Evolutionary conservation across 2,329 filamentous ascomycete genomes (phyloP), one percentile per base, ranked within the genome.

Genomic region (Alternaria sp.): DNA sequence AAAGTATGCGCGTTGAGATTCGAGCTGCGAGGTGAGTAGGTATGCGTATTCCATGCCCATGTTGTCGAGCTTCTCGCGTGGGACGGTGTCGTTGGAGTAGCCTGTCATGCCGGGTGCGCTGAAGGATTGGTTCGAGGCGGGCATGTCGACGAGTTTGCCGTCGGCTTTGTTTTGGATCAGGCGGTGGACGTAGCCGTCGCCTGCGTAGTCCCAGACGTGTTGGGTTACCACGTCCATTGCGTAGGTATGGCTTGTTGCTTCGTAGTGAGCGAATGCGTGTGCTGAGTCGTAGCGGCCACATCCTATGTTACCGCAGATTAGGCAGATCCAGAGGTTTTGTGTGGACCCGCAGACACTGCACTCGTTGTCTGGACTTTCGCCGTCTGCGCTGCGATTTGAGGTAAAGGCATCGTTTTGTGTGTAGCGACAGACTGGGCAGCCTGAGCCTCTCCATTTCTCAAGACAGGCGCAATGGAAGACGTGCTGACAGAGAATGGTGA

Each of bases 381-480:
- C 63, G 79, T 82, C 61, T 2, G 66, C 67, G 28, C 76, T 70
- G 9, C 70, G 72, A 40, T 73, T 73, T 13, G 69, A 67, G 6
- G 67, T 68, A 32, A 79, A 72, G 28, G 78, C 81, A 63, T 86
- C 85, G 50, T 89, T 87, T 72, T 91, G 89, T 2, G 94, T 97
- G 73, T 97, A 97, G 32, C 96, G 89, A 74, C 96, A 99, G 7
- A 99, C 93, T 0, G 96, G 96, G 76, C 96, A 99, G 5, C 95
- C 95, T 25, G 90, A 91, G 5, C 95, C 94, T 76, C 92, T 93
- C 96, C 96, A 99, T 77, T 96, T 98, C 75, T 97, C 92, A 1
- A 99, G 85, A 80, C 96, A 99, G 2, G 91, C 94, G 77, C 96
- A 98, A 79, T 99, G 96, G 77, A 99, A 99, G 55, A 98, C 93